phyloP scores from a whole-genome alignment of 352 stramenopile genomes.

The Phytophthora chlamydospora region DNA sequence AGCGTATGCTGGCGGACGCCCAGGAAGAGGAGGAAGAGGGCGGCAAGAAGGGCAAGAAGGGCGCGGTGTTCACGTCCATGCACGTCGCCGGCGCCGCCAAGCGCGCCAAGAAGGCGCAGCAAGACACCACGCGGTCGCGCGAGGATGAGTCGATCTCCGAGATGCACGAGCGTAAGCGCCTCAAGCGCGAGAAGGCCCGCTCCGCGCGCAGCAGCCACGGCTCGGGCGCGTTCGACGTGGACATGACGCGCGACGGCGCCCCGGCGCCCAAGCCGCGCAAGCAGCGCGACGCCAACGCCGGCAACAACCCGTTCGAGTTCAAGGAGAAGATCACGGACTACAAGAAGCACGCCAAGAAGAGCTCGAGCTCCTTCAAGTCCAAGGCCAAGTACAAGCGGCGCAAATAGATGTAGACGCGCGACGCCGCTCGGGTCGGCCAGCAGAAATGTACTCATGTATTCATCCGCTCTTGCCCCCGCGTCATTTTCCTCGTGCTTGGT shows the following conservation, averaged over 20 bases:
- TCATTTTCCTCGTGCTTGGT: too few relatives aligned
- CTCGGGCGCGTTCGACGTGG: slow-evolving; percentile 70
- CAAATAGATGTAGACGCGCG: slow-evolving; percentile 52
- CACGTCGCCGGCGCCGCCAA: slow-evolving; percentile 82
- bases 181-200: slow-evolving; percentile 78
- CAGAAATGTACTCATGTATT: slow-evolving; percentile 39
- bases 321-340: slow-evolving; percentile 93
- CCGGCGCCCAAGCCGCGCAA: slow-evolving; percentile 42
- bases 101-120: slow-evolving; percentile 79
- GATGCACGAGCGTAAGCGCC: slow-evolving; percentile 77
- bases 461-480: slow-evolving; percentile 11
- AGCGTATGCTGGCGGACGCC: slow-evolving; percentile 78
- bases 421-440: slow-evolving; percentile 14
- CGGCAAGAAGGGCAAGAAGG: slow-evolving; percentile 52
- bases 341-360: slow-evolving; percentile 91
- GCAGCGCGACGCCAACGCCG: slow-evolving; percentile 41
- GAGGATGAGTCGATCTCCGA: slow-evolving; percentile 85
- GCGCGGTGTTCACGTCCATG: slow-evolving; percentile 75
- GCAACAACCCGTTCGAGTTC: slow-evolving; percentile 82
- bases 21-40: slow-evolving; percentile 44
- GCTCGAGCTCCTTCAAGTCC: slow-evolving; percentile 90
- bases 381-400: slow-evolving; percentile 89
- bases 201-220: slow-evolving; percentile 62
- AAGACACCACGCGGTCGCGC: slow-evolving; percentile 55
- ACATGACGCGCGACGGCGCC: slow-evolving; percentile 56